Evolutionary conservation across 345 rosid species (phyloP).

Genomic region (Chamaenerion angustifolium): DNA sequence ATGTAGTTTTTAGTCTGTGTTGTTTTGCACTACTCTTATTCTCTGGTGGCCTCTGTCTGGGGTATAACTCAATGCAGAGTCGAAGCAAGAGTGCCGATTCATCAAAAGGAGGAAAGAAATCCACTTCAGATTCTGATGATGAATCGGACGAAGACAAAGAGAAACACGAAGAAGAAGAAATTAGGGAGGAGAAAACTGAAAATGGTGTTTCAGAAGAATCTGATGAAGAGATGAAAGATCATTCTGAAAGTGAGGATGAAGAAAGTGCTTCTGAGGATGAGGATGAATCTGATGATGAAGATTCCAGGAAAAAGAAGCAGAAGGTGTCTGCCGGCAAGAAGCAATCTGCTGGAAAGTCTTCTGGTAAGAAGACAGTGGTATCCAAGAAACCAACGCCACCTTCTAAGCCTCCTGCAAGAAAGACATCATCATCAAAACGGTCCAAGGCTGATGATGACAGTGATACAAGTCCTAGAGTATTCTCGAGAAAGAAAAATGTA

Average conservation of each 20-base stretch:
- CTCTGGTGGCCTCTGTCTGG: background rate
- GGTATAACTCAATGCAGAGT: constrained; percentile 28
- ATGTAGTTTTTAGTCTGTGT: too few species aligned
- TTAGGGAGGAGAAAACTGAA: constrained; percentile 34
- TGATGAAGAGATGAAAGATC: constrained; percentile 40
- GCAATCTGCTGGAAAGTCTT: constrained; percentile 43
- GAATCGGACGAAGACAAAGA: constrained; percentile 45
- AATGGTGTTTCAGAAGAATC: constrained; percentile 60
- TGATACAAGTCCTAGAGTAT: constrained; percentile 44
- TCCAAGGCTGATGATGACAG: constrained; percentile 39
- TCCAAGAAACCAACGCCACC: constrained; percentile 30
- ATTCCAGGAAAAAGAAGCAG: constrained; percentile 32
- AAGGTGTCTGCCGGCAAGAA: constrained; percentile 26
- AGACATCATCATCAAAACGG: constrained; percentile 31
- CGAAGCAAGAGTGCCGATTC: constrained; percentile 37
- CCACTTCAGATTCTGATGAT: constrained; percentile 32
- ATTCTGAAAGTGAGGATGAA: constrained; percentile 59
- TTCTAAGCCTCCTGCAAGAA: constrained; percentile 28
- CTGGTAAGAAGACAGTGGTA: constrained; percentile 28
- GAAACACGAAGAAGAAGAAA: constrained; percentile 28
- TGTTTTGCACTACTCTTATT: background rate
- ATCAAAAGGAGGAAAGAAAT: constrained; percentile 28
- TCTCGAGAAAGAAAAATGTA: constrained; percentile 49
- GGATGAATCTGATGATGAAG: constrained; percentile 73
- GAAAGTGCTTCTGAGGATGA: constrained; percentile 23